phyloP scores from a whole-genome alignment of 176 grass and related monocot genomes.

The Elymus sibiricus region DNA sequence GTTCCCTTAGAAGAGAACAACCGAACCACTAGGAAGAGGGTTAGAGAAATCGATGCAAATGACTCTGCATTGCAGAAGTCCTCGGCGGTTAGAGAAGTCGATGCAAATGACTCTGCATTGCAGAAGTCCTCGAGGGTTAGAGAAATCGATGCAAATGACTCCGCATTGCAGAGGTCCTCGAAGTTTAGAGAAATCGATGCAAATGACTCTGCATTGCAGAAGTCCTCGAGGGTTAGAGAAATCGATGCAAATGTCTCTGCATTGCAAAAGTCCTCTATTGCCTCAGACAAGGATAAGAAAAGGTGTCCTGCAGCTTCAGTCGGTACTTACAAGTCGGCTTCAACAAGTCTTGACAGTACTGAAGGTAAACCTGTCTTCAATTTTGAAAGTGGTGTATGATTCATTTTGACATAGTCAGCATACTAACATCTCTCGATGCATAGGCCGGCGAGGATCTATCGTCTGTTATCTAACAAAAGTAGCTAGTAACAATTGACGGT shows the following conservation, averaged over 20 bases:
- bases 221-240: neutral
- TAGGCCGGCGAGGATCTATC: neutral
- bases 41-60: too few species aligned
- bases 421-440: neutral
- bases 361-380: slow-evolving; percentile 21
- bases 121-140: too few species aligned
- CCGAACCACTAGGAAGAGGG: slow-evolving; percentile 25
- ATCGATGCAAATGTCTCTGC: neutral
- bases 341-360: neutral
- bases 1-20: neutral
- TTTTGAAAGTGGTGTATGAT: neutral
- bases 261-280: slow-evolving; percentile 5
- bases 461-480: neutral
- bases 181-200: too few species aligned
- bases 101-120: too few species aligned
- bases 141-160: too few species aligned
- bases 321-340: slow-evolving; percentile 18
- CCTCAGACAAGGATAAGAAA: slow-evolving; percentile 8
- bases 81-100: too few species aligned
- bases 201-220: too few species aligned
- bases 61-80: too few species aligned
- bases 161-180: too few species aligned
- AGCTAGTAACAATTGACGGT: neutral
- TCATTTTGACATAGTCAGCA: slow-evolving; percentile 16
- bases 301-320: neutral